Base-by-base conservation (phyloP, 108 stramenopile genomes). In the Cyclostephanos tholiformis region DNA sequence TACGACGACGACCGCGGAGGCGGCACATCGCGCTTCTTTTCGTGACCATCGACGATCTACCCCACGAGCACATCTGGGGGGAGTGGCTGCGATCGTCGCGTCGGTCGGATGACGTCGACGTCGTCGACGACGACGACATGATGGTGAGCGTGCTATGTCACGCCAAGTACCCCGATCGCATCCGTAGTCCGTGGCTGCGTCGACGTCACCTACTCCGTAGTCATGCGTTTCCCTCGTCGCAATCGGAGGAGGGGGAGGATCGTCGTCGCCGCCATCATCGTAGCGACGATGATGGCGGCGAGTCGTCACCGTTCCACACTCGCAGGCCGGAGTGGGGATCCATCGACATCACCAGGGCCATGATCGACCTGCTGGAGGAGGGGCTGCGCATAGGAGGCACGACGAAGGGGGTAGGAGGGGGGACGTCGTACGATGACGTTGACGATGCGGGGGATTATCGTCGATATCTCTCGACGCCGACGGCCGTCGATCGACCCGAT, bases 341-440 rank as follows among this genome's bases (percentile, higher is more conserved):
- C n/a, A 69, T 96, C n/a, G 91, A 96, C 75, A 91, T 94, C 51
- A 94, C 95, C 17, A 69, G 87, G 64, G 93, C 91, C 57, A 96
- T 96, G 95, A 74, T 96, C 62, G 93, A 94, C 75, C 78, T 96
- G 63, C 65, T 93, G 55, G 75, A 89, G 29, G 86, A 87, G 55
- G 87, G 84, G 5, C 63, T 91, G 36, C 79, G 80, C 12, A 86
- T 92, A 69, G 93, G 90, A 46, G 16, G 3, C 2, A 60, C 75
- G 16, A 60, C 59, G n/a, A 39, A 74, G n/a, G 29, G 61, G 36
- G 41, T 22, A n/a, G 44, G 43, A 22, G 68, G 72, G 56, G 70
- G 50, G 67, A 84, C 36, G 56, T 32, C 32, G 32, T 4, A 4
- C 32, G 83, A 22, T 85, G 82, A 80, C 44, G 75, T 11, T 30